phyloP scores from a whole-genome alignment of 2,329 filamentous ascomycete species.

The Aspergillus flavus region DNA sequence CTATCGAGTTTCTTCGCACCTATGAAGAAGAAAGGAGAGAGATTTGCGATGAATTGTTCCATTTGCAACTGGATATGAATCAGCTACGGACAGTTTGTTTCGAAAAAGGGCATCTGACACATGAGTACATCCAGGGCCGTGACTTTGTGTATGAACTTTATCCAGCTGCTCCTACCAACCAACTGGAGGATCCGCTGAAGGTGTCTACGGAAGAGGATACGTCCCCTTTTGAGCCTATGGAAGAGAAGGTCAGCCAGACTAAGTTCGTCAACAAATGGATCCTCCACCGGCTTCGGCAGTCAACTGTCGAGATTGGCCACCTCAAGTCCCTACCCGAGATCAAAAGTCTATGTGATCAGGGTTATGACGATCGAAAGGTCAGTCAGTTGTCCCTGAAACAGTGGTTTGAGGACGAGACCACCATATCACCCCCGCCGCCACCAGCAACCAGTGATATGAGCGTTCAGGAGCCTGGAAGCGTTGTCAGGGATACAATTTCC shows the following conservation, averaged over 20 bases:
- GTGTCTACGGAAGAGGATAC: constrained; percentile 20
- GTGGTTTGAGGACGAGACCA: constrained; percentile 28
- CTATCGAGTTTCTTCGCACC: constrained; percentile 24
- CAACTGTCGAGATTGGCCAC: constrained; percentile 27
- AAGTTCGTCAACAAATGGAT: constrained; percentile 35
- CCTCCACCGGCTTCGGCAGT: constrained; percentile 34
- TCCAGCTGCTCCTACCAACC: constrained; percentile 1
- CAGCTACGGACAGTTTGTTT: constrained; percentile 24
- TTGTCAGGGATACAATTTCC: not conserved
- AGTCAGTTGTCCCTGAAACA: constrained; percentile 24
- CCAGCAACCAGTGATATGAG: constrained; percentile 1
- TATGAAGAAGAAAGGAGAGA: constrained; percentile 25
- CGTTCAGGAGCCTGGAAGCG: not conserved
- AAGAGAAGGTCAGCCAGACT: constrained; percentile 16
- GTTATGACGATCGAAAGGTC: constrained; percentile 23
- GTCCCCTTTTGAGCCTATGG: constrained; percentile 22
- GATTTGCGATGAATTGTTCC: constrained; percentile 25
- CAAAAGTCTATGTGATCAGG: constrained; percentile 17
- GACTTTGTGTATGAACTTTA: constrained; percentile 4
- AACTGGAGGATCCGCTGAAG: constrained; percentile 23
- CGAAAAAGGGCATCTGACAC: constrained; percentile 16
- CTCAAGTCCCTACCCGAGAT: constrained; percentile 27
- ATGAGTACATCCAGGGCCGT: not conserved
- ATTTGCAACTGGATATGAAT: constrained; percentile 20
- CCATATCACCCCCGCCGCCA: not conserved